Base-by-base conservation (phyloP, 2,329 filamentous ascomycete species). In the Daldinia eschscholtzii region DNA sequence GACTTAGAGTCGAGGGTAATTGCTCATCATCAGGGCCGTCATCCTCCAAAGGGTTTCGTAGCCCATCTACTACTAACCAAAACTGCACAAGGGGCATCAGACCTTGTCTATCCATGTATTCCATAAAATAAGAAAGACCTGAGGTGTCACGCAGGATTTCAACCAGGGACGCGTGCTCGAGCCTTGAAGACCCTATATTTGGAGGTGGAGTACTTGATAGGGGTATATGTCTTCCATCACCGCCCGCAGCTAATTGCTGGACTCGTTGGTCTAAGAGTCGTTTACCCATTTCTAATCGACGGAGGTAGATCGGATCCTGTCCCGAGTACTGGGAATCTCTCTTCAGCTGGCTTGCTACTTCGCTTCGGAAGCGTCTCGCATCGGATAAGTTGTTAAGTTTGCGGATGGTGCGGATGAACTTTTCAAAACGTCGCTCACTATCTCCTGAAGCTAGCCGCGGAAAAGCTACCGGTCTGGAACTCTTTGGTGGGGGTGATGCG, bases 101-200 rank as follows among this genome's bases (percentile, higher is more conserved):
- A 15, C 88, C 87, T 77, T 94, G 92, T 46, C 96, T 90, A 78
- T 99, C 96, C 96, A 99, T 99, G 76, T 94, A 98, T 78, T 99
- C 96, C 96, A 99, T 99, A 82, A 99, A 98, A 78, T 97, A 99
- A 2, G 96, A 98, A 7, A 99, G 85, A 0, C 93, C 95, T 0
- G 95, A 92, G 2, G 96, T 89, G 79, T 97, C 94, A 73, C 94
- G 92, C 65, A 99, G 85, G n/a, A 99, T 86, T 72, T 98, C 94
- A 12, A 91, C 88, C 1, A 98, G 84, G 0, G 92, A 90, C 6
- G 91, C 91, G 73, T 92, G 92, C 71, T 94, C 91, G 42, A 94
- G 83, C 50, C 86, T 87, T 1, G 92, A 91, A n/a, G 86, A 81
- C 20, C 67, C 74, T n/a, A 79, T 77, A 28, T 53, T 59, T 33